phyloP scores from a whole-genome alignment of 1,139 yeast genomes.

The Debaryomyces robertsiae region DNA sequence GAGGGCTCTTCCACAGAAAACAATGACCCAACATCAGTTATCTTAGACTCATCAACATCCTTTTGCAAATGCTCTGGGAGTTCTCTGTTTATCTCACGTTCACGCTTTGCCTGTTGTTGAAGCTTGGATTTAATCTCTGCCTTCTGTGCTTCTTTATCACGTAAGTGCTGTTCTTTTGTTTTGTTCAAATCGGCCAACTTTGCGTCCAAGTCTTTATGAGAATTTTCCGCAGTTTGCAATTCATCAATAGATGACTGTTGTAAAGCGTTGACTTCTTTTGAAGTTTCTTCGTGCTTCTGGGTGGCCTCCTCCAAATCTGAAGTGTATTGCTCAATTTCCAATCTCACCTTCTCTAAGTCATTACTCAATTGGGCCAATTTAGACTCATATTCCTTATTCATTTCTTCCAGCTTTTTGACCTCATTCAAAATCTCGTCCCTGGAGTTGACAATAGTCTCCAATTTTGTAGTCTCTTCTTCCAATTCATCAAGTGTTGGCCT shows the following conservation, averaged over 20 bases:
- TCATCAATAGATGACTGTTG: conserved; percentile 28
- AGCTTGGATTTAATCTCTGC: conserved; percentile 34
- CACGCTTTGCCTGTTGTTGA: conserved; percentile 42
- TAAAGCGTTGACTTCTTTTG: conserved; percentile 34
- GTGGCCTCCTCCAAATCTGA: conserved; percentile 35
- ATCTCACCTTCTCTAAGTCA: conserved; percentile 39
- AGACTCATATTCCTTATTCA: conserved; percentile 37
- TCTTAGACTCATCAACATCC: conserved; percentile 43
- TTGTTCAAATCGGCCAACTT: conserved; percentile 33
- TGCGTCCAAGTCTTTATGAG: conserved; percentile 34
- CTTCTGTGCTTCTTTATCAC: conserved; percentile 35
- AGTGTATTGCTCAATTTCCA: conserved; percentile 39
- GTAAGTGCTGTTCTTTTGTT: conserved; percentile 32
- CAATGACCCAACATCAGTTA: conserved; percentile 45
- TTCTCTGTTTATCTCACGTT: conserved; percentile 47
- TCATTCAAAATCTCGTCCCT: conserved; percentile 40
- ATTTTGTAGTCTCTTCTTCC: conserved; percentile 39
- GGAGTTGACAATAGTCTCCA: conserved; percentile 42
- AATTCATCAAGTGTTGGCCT: conserved; percentile 47
- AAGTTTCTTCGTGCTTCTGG: conserved; percentile 35
- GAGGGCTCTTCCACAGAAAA: conserved; percentile 29
- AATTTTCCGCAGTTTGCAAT: conserved; percentile 27
- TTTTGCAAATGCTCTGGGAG: conserved; percentile 56
- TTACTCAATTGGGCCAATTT: conserved; percentile 40
- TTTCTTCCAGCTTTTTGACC: conserved; percentile 34